These are phyloP conservation scores for Raffaelea arxii DNA, from an alignment of 2,329 filamentous ascomycete genomes.

Conservation along the genomic window DNA sequence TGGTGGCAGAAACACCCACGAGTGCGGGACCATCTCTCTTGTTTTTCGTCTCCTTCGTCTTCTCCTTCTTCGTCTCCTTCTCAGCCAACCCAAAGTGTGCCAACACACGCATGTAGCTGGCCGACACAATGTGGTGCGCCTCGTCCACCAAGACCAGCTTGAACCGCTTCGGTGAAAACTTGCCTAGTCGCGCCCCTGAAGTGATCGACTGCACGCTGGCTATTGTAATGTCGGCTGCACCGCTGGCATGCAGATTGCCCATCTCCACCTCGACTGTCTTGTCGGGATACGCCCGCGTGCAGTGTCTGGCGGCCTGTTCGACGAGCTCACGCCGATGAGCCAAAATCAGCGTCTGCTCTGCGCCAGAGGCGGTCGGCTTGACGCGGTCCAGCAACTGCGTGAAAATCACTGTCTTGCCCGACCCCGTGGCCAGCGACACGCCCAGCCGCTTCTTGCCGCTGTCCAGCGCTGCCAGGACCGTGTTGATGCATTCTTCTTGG, in stretches of 20 bases:
- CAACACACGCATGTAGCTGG: slow-evolving; percentile 65
- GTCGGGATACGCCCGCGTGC: slow-evolving; percentile 66
- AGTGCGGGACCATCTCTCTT: slow-evolving; percentile 48
- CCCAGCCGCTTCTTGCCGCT: slow-evolving; percentile 71
- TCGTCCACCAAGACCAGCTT: slow-evolving; percentile 94
- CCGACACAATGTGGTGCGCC: slow-evolving; percentile 89
- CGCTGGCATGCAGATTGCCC: slow-evolving; percentile 67
- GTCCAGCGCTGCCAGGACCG: slow-evolving; percentile 60
- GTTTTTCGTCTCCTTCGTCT: not conserved
- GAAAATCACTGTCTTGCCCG: slow-evolving; percentile 93
- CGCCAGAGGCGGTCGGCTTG: slow-evolving; percentile 39
- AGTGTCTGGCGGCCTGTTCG: slow-evolving; percentile 86
- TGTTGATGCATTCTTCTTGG: slow-evolving; percentile 84
- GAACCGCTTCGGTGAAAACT: slow-evolving; percentile 70
- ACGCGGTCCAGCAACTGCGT: slow-evolving; percentile 85
- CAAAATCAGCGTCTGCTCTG: slow-evolving; percentile 76
- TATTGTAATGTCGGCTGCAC: slow-evolving; percentile 81
- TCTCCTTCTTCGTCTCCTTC: slow-evolving; percentile 27
- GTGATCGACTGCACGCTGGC: slow-evolving; percentile 81
- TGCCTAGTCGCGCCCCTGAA: slow-evolving; percentile 65
- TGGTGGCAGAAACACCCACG: slow-evolving; percentile 75
- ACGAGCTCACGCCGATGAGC: slow-evolving; percentile 90
- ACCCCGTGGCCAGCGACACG: slow-evolving; percentile 77
- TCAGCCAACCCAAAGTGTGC: slow-evolving; percentile 62
- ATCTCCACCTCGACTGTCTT: slow-evolving; percentile 87